Evolutionary conservation across 345 rosid species (phyloP).

Genomic region (Passiflora organensis): DNA sequence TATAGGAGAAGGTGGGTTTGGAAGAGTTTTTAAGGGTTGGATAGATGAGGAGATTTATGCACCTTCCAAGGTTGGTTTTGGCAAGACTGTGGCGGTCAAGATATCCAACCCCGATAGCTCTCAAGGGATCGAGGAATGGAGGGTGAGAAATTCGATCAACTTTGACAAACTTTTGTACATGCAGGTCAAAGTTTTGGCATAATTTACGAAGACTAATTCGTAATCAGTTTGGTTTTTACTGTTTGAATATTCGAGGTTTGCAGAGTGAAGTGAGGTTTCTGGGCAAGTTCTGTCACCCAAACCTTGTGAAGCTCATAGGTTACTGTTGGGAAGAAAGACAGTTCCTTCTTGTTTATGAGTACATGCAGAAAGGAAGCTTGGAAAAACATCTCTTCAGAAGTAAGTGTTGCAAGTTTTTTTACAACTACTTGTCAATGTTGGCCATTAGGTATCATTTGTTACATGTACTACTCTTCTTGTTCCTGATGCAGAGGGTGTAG

Average conservation of each 20-base stretch:
- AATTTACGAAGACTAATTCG: too few species aligned
- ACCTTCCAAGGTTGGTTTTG: conserved; percentile 56
- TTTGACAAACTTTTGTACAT: too few species aligned
- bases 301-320: conserved; percentile 73
- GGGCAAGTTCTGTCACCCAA: conserved; percentile 81
- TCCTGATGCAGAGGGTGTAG: conserved; percentile 39
- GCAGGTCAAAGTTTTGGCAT: too few species aligned
- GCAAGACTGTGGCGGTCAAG: conserved; percentile 83
- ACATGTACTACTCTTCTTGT: too few species aligned
- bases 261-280: conserved; percentile 77
- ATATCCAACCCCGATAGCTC: conserved; percentile 67
- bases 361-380: conserved; percentile 70
- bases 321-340: conserved; percentile 73
- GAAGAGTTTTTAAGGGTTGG: conserved; percentile 87
- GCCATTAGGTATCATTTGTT: too few species aligned
- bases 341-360: conserved; percentile 71
- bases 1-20: conserved; percentile 91
- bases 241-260: background rate
- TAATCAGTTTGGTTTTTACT: too few species aligned
- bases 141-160: conserved; percentile 37
- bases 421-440: too few species aligned
- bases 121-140: conserved; percentile 80
- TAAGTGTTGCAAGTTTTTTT: conserved; percentile 17
- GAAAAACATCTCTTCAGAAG: conserved; percentile 73
- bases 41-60: conserved; percentile 45